A percentile compares a stretch with the other conserved stretches of the same genome.
phyloP scores from a whole-genome alignment of 1,284 basidiomycete genomes.

The Irpex rosettiformis region DNA sequence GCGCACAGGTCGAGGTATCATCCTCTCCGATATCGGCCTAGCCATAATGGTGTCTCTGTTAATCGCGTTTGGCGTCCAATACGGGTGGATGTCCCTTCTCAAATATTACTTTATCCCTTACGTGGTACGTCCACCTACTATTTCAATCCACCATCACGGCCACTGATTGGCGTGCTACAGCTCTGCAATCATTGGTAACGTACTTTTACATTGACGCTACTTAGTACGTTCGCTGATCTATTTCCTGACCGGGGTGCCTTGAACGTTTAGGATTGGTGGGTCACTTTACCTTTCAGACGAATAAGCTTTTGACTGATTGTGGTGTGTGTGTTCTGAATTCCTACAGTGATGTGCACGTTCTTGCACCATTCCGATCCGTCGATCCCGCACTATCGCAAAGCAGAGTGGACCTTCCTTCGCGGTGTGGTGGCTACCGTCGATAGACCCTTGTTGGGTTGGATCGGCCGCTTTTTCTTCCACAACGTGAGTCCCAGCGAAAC shows the following conservation, averaged over 20 bases:
- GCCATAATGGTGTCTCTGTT: constrained; percentile 39
- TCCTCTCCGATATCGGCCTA: constrained; percentile 49
- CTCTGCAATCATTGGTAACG: constrained; percentile 52
- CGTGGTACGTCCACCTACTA: constrained; percentile 27
- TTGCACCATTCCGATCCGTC: constrained; percentile 43
- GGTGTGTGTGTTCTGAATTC: constrained; percentile 29
- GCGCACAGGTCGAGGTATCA: constrained; percentile 34
- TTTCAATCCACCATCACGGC: background rate
- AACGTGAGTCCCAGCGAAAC: constrained; percentile 25
- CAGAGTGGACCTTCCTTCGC: constrained; percentile 53
- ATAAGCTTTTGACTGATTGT: constrained; percentile 42
- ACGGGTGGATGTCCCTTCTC: constrained; percentile 39
- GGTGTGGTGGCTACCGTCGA: constrained; percentile 62
- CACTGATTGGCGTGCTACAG: constrained; percentile 13
- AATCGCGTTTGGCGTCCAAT: constrained; percentile 32
- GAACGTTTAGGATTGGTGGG: constrained; percentile 42
- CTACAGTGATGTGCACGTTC: constrained; percentile 46
- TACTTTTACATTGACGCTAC: constrained; percentile 23
- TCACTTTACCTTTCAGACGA: constrained; percentile 25
- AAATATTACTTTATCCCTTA: constrained; percentile 52
- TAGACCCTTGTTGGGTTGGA: constrained; percentile 60
- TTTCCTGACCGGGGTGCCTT: constrained; percentile 31
- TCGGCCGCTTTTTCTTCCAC: constrained; percentile 45
- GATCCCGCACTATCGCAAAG: constrained; percentile 41
- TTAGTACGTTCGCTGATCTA: constrained; percentile 31